Evolutionary conservation across 2,329 filamentous ascomycete genomes (phyloP).

Genomic region (Alternaria atra): DNA sequence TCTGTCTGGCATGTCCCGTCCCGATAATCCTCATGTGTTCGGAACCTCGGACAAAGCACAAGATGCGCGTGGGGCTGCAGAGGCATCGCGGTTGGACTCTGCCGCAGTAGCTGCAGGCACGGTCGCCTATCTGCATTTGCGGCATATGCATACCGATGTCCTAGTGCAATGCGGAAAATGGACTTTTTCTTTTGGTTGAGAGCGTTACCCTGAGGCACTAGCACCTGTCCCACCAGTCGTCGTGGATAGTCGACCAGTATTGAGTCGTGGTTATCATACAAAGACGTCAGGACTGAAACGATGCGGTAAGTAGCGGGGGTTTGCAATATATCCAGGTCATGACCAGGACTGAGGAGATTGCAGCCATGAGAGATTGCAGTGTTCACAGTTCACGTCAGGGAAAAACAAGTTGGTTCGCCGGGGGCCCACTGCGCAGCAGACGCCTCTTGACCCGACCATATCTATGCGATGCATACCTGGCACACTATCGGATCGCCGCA

Average conservation of each 20-base stretch:
- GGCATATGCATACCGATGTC: conserved; percentile 12
- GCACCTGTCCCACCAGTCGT: not conserved
- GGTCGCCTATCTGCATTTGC: conserved; percentile 5
- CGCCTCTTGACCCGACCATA: conserved; percentile 14
- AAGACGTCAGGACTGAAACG: conserved; percentile 18
- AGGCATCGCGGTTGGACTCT: conserved; percentile 26
- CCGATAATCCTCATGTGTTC: conserved; percentile 7
- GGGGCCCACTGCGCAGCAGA: conserved; percentile 21
- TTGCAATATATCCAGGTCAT: conserved; percentile 18
- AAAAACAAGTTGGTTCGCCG: conserved; percentile 29
- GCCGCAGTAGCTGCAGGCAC: conserved; percentile 17
- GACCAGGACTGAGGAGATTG: conserved; percentile 15
- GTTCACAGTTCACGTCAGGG: conserved; percentile 26
- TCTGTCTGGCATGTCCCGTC: conserved; percentile 2
- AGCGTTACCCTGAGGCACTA: conserved; percentile 8
- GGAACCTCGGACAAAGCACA: conserved; percentile 18
- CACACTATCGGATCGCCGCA: not conserved
- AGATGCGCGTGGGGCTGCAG: conserved; percentile 25
- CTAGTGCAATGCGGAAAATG: conserved; percentile 12
- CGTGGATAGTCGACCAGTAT: not conserved
- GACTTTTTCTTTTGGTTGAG: conserved; percentile 12
- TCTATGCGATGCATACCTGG: not conserved
- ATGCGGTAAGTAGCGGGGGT: conserved; percentile 15
- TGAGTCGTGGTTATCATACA: not conserved
- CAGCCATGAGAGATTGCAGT: conserved; percentile 31